A percentile compares a stretch with the other conserved stretches of the same genome.
phyloP scores from a whole-genome alignment of 1,284 basidiomycete genomes.

The Veloboletus limbatus region DNA sequence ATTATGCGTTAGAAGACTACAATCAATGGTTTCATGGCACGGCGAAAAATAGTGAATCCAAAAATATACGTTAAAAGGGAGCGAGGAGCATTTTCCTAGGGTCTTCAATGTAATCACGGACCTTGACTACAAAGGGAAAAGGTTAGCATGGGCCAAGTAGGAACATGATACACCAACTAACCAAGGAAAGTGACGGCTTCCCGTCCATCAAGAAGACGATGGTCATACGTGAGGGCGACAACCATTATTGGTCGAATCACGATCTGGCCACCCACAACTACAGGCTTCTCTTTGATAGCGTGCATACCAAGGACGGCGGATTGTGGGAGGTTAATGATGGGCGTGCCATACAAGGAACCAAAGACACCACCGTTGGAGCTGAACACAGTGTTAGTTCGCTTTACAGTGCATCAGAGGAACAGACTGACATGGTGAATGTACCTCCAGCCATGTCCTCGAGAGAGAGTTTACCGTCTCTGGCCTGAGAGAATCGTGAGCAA shows the following conservation, averaged over 20 bases:
- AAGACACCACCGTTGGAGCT: slow-evolving; percentile 99
- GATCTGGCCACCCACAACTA: slow-evolving; percentile 92
- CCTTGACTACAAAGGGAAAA: slow-evolving; percentile 52
- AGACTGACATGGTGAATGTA: slow-evolving; percentile 89
- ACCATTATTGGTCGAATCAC: slow-evolving; percentile 98
- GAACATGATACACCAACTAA: slow-evolving; percentile 39
- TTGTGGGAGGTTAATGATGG: slow-evolving; percentile 97
- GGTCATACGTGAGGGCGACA: slow-evolving; percentile 93
- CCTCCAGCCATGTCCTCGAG: slow-evolving; percentile 98
- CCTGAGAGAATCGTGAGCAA: slow-evolving; percentile 44
- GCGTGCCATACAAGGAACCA: slow-evolving; percentile 94
- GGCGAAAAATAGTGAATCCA: neutral
- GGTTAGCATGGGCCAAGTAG: slow-evolving; percentile 10
- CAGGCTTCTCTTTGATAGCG: slow-evolving; percentile 91
- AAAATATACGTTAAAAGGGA: slow-evolving; percentile 14
- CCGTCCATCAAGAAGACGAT: slow-evolving; percentile 92
- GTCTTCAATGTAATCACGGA: slow-evolving; percentile 57
- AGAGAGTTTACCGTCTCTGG: slow-evolving; percentile 90
- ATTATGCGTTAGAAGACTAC: slow-evolving; percentile 16
- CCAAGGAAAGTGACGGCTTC: slow-evolving; percentile 98
- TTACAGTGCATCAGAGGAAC: neutral
- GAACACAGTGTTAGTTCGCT: slow-evolving; percentile 6
- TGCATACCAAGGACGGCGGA: slow-evolving; percentile 97
- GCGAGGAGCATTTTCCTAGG: slow-evolving; percentile 57
- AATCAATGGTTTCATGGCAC: slow-evolving; percentile 6